phyloP scores from a whole-genome alignment of 2,329 filamentous ascomycete genomes.

The Cyclaneusma minus region DNA sequence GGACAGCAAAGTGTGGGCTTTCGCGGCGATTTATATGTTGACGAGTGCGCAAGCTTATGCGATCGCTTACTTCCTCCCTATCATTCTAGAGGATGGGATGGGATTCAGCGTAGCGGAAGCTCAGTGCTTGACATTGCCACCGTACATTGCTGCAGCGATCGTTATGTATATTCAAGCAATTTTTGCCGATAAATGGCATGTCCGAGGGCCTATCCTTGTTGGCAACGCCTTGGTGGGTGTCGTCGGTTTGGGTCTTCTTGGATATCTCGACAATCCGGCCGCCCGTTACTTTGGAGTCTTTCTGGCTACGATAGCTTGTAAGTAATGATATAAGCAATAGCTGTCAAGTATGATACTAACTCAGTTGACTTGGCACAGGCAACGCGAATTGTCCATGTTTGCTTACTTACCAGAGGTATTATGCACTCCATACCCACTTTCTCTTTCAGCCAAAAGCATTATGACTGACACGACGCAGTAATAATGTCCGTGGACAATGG shows the following conservation, averaged over 20 bases:
- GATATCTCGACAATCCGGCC: constrained; percentile 31
- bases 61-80: constrained; percentile 63
- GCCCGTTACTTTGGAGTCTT: constrained; percentile 42
- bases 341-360: too few species aligned
- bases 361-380: too few species aligned
- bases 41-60: constrained; percentile 61
- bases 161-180: constrained; percentile 29
- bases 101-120: constrained; percentile 32
- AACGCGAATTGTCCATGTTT: too few species aligned
- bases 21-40: constrained; percentile 44
- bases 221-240: constrained; percentile 28
- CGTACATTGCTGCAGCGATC: constrained; percentile 30
- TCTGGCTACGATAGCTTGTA: constrained; percentile 32
- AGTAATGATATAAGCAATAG: constrained; percentile 40
- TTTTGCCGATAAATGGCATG: constrained; percentile 35
- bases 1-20: constrained; percentile 46
- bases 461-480: too few species aligned
- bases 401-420: too few species aligned
- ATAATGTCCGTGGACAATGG: constrained; percentile 81
- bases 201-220: constrained; percentile 31
- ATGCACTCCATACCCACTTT: too few species aligned
- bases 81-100: constrained; percentile 47
- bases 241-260: constrained; percentile 23
- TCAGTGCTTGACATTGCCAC: constrained; percentile 39
- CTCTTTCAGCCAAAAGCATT: constrained; percentile 33